Evolutionary conservation across 2,329 filamentous ascomycete genomes (phyloP).

Genomic region (Lasiodiplodia gonubiensis): DNA sequence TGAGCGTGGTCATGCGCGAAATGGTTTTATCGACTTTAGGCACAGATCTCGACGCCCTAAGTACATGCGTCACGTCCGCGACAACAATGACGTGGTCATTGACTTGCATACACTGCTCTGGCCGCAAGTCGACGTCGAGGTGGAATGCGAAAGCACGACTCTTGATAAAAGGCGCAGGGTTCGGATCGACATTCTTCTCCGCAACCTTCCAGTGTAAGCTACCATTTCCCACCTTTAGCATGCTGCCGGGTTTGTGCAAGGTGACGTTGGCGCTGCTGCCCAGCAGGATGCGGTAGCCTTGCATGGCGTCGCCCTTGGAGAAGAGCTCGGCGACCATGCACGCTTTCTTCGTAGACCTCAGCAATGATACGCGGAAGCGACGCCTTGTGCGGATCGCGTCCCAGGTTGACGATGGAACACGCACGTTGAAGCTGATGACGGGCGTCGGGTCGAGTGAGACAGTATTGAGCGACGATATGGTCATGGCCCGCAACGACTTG

Average conservation of each 20-base stretch:
- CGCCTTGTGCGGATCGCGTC: constrained; percentile 54
- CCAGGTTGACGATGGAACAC: constrained; percentile 61
- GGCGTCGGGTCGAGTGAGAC: constrained; percentile 62
- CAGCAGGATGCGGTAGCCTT: constrained; percentile 38
- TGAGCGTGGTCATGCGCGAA: too few relatives aligned
- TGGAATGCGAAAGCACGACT: constrained; percentile 31
- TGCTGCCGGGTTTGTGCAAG: not conserved
- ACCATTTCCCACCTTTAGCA: not conserved
- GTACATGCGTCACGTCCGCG: constrained; percentile 39
- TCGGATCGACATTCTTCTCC: not conserved
- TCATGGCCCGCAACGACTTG: constrained; percentile 54
- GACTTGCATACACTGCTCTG: constrained; percentile 46
- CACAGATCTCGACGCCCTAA: not conserved
- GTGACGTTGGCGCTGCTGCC: not conserved
- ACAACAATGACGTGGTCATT: constrained; percentile 56
- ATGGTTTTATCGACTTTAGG: not conserved
- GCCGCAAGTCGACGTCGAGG: constrained; percentile 44
- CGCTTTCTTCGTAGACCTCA: constrained; percentile 41
- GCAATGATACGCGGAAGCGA: constrained; percentile 59
- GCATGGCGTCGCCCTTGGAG: constrained; percentile 28
- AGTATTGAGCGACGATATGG: constrained; percentile 67
- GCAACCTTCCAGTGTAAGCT: not conserved
- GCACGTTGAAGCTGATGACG: constrained; percentile 67
- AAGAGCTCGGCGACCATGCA: constrained; percentile 41
- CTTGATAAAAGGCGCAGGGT: not conserved